These are phyloP conservation scores for Colletotrichum lupini DNA, from an alignment of 2,329 filamentous ascomycete genomes.

Conservation along the genomic window DNA sequence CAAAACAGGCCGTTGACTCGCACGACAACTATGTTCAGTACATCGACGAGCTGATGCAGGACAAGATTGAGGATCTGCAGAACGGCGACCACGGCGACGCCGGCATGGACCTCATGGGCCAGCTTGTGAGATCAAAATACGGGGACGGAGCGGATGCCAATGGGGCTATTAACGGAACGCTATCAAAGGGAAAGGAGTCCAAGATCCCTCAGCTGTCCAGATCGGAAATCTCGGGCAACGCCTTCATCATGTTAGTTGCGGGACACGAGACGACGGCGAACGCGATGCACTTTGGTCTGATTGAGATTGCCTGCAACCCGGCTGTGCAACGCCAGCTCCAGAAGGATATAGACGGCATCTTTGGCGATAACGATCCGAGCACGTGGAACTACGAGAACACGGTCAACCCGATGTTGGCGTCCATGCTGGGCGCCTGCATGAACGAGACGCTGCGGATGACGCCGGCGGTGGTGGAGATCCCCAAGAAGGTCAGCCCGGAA, in stretches of 20 bases:
- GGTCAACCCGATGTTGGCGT: conserved; percentile 73
- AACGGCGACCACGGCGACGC: conserved; percentile 51
- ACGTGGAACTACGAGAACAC: conserved; percentile 79
- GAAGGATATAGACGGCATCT: conserved; percentile 73
- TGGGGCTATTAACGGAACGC: conserved; percentile 26
- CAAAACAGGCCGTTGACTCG: conserved; percentile 64
- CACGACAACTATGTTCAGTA: conserved; percentile 74
- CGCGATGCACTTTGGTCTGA: conserved; percentile 75
- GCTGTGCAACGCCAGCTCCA: conserved; percentile 74
- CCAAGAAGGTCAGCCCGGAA: conserved; percentile 68
- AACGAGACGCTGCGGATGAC: conserved; percentile 81
- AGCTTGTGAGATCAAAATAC: conserved; percentile 58
- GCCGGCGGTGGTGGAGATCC: conserved; percentile 77
- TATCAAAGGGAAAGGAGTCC: conserved; percentile 30
- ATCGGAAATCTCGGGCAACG: conserved; percentile 78
- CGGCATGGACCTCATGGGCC: conserved; percentile 65
- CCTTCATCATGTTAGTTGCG: conserved; percentile 75
- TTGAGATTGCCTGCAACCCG: conserved; percentile 75
- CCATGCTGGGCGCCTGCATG: conserved; percentile 79
- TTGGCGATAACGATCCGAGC: conserved; percentile 66
- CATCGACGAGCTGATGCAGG: conserved; percentile 74
- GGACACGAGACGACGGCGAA: conserved; percentile 87
- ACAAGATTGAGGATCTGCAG: conserved; percentile 62
- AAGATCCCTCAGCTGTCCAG: conserved; percentile 59
- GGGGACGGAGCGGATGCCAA: conserved; percentile 38